Evolutionary conservation across 2,329 filamentous ascomycete genomes (phyloP), one percentile per base, ranked within the genome.

Genomic region (Aspergillus piperis): DNA sequence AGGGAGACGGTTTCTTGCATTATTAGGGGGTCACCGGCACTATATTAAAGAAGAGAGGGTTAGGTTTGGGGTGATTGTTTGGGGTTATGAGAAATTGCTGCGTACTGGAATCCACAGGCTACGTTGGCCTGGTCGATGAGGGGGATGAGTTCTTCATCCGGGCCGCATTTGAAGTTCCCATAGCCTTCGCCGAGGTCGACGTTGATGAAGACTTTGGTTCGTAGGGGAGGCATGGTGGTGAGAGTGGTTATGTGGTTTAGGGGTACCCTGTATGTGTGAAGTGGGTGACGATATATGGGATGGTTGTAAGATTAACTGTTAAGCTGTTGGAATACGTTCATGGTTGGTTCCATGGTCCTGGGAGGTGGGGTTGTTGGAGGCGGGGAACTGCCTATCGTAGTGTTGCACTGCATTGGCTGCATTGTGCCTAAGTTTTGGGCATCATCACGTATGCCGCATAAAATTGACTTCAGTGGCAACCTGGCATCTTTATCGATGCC

Each of bases 101-200:
- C 36, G 17, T 27, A 54, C 52, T 86, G 84, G 63, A 84, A 84
- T 1, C 84, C 84, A 67, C 85, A 88, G 8, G 86, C 86, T 30
- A 88, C 76, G 65, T 88, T 88, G 17, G 85, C 86, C 67, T 84
- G 81, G 68, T 88, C 85, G 64, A 88, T 86, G 44, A 86, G 73
- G 2, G 83, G 82, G 60, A 88, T 84, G 13, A 88, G 73, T 58
- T 88, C 84, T 52, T 84, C 81, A 63, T 88, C 86, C 3, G 85
- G 84, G 17, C 84, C 84, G 62, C 76, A 78, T 51, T 67, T 66
- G 68, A 74, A 81, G 57, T 81, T 81, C 39, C 81, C 80, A 55
- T 78, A 82, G 48, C 73, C 60, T 49, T 62, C 60, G 19, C 60
- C 60, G 36, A 62, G 53, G 48, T 62, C 60, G 41, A 51, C 50